These are phyloP conservation scores for Mycena crocata DNA, from an alignment of 768 basidiomycete genomes.

Conservation along the genomic window DNA sequence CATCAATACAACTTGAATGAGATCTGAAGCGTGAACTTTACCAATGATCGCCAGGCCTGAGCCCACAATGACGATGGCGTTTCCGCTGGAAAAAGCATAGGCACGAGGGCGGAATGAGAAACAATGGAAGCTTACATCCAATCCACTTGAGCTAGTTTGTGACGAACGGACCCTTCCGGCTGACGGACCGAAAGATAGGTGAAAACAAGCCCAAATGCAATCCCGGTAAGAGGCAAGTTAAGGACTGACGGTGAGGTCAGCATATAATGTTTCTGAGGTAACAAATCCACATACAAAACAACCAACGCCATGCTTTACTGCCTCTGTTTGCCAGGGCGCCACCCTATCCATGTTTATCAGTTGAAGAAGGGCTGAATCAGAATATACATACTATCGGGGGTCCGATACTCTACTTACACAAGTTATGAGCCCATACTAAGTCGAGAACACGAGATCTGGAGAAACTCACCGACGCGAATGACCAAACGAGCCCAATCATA, in stretches of 20 bases:
- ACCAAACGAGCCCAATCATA: conserved; percentile 45
- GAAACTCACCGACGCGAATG: conserved; percentile 43
- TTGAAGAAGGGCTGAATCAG: not conserved
- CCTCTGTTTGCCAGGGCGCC: conserved; percentile 38
- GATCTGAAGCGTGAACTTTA: too few relatives aligned
- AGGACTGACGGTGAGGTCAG: conserved; percentile 37
- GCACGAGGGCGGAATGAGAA: conserved; percentile 1
- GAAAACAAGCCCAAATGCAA: conserved; percentile 34
- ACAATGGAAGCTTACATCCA: conserved; percentile 44
- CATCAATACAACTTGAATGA: too few relatives aligned
- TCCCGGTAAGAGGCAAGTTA: conserved; percentile 46
- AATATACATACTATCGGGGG: conserved; percentile 27
- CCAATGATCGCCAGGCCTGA: conserved; percentile 47
- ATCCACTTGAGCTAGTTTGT: conserved; percentile 48
- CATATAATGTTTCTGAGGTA: not conserved
- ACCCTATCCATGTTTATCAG: conserved; percentile 19
- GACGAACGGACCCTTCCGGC: conserved; percentile 40
- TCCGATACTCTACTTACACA: conserved; percentile 24
- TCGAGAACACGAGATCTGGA: not conserved
- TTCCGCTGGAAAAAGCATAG: conserved; percentile 46
- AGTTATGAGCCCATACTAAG: not conserved
- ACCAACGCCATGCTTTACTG: conserved; percentile 42
- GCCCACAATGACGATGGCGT: conserved; percentile 45
- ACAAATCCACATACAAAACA: conserved; percentile 39
- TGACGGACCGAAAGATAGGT: conserved; percentile 40